phyloP scores from a whole-genome alignment of 192 early-diverging fungal genomes.

The Backusella morwellensis region DNA sequence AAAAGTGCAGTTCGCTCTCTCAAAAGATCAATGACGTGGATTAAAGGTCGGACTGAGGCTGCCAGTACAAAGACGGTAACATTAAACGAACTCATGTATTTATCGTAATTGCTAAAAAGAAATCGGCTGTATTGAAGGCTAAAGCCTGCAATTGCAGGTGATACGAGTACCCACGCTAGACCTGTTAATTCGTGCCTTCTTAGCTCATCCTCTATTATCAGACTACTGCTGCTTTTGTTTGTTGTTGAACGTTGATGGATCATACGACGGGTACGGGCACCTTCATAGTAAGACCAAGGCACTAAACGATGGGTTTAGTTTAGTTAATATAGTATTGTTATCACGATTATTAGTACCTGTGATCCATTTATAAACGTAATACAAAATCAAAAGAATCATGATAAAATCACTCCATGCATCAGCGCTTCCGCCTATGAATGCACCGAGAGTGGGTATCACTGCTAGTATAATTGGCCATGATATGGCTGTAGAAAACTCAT shows the following conservation, averaged over 20 bases:
- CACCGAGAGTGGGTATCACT: conserved; percentile 55
- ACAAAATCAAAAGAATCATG: conserved; percentile 52
- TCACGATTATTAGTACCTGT: conserved; percentile 42
- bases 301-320: conserved; percentile 22
- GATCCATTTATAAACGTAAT: conserved; percentile 60
- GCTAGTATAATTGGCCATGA: conserved; percentile 62
- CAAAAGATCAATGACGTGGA: conserved; percentile 47
- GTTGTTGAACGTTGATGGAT: conserved; percentile 12
- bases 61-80: conserved; percentile 59
- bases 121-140: conserved; percentile 50
- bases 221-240: conserved; percentile 3
- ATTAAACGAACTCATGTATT: conserved; percentile 56
- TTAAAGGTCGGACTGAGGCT: conserved; percentile 49
- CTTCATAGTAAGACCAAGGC: conserved; percentile 60
- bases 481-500: not conserved
- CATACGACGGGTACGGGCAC: conserved; percentile 49
- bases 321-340: not conserved
- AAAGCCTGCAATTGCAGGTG: conserved; percentile 57
- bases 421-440: conserved; percentile 54
- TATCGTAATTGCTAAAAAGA: conserved; percentile 54
- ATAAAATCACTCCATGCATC: conserved; percentile 62
- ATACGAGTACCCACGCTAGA: conserved; percentile 45
- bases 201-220: conserved; percentile 38
- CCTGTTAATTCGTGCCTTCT: conserved; percentile 51
- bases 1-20: conserved; percentile 49